Evolutionary conservation across 768 basidiomycete species (phyloP), one percentile per base, ranked within the genome.

Genomic region (Scleroderma citrinum): DNA sequence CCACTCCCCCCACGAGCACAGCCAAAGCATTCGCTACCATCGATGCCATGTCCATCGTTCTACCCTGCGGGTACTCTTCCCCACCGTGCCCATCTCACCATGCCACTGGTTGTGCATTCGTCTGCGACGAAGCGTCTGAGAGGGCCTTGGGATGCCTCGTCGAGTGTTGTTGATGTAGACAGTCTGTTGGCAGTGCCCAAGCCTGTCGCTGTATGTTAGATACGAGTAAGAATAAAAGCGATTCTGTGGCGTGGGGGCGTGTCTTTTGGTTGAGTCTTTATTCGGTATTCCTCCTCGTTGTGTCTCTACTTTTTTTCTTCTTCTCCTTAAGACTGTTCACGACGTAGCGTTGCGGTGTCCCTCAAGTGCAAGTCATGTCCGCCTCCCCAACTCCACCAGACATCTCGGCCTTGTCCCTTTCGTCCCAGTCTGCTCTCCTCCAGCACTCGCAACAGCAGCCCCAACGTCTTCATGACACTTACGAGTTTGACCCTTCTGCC

Each of bases 401-500:
- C 73, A 80, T 92, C 59, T 81, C 85, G 44, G 74, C 84, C 57
- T 71, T 91, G 63, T 83, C 87, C 60, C 80, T 90, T 68, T 77
- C 77, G 69, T 73, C 78, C 42, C 71, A 71, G 61, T 63, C 72
- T 54, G 73, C 79, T 54, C 82, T 80, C 70, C 82, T 80, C 70
- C 39, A 40, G 39, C 21, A 40, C 39, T 21, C 10, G 39, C 38
- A 40, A 20, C 40, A 42, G 7, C 40, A 42, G 12, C 40, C 21
- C 8, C 85, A 80, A 83, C 86, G 85, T 78, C 80, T 85, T 76
- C 80, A 90, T 74, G 87, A 91, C 68, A 70, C 74, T 83, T 87
- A 87, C 71, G 85, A 89, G 75, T 88, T 84, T 72, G 87, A 91
- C 64, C 78, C 75, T 69, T 72, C 70, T 67, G 69, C 59, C 62